Conservation (phyloP, 108 stramenopile species). For the Discostella stelligeroides region DNA sequence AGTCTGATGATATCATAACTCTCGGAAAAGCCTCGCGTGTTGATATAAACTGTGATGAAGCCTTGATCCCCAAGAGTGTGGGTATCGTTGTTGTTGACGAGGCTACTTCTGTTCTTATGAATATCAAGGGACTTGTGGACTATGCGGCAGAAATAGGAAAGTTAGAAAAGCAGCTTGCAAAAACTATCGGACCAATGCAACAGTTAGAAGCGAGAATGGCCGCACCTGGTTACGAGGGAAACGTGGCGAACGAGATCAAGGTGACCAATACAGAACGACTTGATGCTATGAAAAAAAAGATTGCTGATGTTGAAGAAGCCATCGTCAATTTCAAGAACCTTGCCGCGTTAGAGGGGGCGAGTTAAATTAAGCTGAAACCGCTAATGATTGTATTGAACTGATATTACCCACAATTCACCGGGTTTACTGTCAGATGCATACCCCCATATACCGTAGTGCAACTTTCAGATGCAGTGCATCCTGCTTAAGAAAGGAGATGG, state of each 20-base stretch:
- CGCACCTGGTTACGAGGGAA: conserved; percentile 74
- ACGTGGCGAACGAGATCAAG: conserved; percentile 73
- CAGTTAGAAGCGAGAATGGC: conserved; percentile 74
- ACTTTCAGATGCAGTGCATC: no score
- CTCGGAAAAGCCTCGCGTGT: conserved; percentile 77
- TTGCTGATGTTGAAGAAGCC: conserved; percentile 73
- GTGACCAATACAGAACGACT: conserved; percentile 68
- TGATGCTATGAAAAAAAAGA: conserved; percentile 74
- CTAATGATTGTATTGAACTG: no score
- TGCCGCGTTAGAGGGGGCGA: conserved; percentile 53
- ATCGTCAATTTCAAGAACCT: conserved; percentile 84
- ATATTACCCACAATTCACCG: no score
- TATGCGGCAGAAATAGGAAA: conserved; percentile 91
- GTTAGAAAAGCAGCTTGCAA: conserved; percentile 76
- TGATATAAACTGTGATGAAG: conserved; percentile 64
- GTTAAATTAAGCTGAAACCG: background rate
- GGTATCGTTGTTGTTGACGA: conserved; percentile 87
- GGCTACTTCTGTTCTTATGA: conserved; percentile 84
- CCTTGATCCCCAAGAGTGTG: conserved; percentile 67
- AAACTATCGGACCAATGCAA: conserved; percentile 56
- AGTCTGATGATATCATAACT: conserved; percentile 80
- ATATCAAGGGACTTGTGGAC: conserved; percentile 96
- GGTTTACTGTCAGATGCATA: no score
- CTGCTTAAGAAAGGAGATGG: no score
- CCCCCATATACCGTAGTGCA: no score